phyloP scores from a whole-genome alignment of 1,284 basidiomycete species.

The Peniophora sp. region DNA sequence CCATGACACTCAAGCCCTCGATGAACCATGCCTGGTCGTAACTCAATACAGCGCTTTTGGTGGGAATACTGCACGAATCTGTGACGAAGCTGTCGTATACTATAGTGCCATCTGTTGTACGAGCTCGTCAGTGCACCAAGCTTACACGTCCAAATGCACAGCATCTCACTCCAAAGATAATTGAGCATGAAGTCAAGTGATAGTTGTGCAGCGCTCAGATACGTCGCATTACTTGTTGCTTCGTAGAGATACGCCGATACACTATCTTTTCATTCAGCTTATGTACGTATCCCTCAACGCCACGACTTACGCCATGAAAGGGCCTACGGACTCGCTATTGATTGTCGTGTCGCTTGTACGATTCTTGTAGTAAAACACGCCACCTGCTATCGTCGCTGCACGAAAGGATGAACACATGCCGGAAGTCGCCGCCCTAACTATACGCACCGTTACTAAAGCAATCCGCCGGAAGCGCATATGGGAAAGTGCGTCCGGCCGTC shows the following conservation, averaged over 20 bases:
- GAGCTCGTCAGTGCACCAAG: neutral
- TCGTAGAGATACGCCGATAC: neutral
- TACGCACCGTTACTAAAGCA: no score
- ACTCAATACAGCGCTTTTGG: neutral
- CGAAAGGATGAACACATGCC: no score
- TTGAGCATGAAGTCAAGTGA: neutral
- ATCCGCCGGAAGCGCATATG: no score
- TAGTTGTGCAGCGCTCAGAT: neutral
- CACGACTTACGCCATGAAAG: neutral
- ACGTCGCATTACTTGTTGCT: neutral
- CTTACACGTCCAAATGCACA: neutral
- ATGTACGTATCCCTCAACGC: neutral
- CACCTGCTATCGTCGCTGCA: no score
- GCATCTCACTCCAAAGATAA: neutral
- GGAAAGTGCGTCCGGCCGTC: no score
- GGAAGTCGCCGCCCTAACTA: no score
- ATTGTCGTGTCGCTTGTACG: no score
- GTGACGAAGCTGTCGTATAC: no score
- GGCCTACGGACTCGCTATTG: neutral
- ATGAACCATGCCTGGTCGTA: neutral
- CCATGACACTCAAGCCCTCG: neutral
- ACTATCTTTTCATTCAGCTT: neutral
- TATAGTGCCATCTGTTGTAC: no score
- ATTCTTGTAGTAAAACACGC: no score
- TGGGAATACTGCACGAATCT: no score